phyloP scores from a whole-genome alignment of 345 rosid genomes.

The Cochlearia excelsa region DNA sequence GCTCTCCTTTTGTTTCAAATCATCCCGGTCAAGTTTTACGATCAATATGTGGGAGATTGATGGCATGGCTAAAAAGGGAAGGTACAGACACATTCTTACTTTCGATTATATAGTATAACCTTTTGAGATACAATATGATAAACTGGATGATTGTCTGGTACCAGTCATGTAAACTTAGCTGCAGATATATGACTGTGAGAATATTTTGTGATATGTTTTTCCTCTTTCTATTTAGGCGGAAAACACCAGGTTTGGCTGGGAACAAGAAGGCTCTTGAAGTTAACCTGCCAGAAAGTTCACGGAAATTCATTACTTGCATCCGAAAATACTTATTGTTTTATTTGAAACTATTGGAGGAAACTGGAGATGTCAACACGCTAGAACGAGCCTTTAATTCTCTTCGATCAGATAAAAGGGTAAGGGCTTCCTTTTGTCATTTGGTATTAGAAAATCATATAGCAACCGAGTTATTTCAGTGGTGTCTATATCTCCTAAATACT shows the following conservation, averaged over 20 bases:
- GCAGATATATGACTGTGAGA: conserved; percentile 6
- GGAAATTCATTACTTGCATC: conserved; percentile 95
- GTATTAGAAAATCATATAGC: conserved; percentile 10
- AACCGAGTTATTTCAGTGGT: conserved; percentile 18
- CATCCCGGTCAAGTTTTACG: conserved; percentile 88
- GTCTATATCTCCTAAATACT: conserved; percentile 13
- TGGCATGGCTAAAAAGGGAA: conserved; percentile 95
- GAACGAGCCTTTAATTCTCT: conserved; percentile 87
- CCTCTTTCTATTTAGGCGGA: conserved; percentile 59
- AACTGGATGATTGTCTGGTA: conserved; percentile 14
- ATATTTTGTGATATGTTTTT: conserved; percentile 23
- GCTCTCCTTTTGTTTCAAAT: conserved; percentile 89
- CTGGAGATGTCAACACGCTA: conserved; percentile 71
- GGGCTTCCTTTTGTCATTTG: conserved; percentile 15
- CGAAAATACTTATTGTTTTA: conserved; percentile 84
- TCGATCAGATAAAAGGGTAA: conserved; percentile 91
- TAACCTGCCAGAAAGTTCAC: conserved; percentile 89
- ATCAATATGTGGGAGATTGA: conserved; percentile 99
- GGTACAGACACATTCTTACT: conserved; percentile 44
- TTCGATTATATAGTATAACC: conserved; percentile 10
- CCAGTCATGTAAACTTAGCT: conserved; percentile 15
- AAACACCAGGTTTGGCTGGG: conserved; percentile 68
- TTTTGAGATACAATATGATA: conserved; percentile 19
- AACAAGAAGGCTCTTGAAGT: conserved; percentile 90
- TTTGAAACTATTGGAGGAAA: conserved; percentile 85